Evolutionary conservation across 129 eudicot genomes (phyloP).

Genomic region (Chrysanthemum seticuspe): DNA sequence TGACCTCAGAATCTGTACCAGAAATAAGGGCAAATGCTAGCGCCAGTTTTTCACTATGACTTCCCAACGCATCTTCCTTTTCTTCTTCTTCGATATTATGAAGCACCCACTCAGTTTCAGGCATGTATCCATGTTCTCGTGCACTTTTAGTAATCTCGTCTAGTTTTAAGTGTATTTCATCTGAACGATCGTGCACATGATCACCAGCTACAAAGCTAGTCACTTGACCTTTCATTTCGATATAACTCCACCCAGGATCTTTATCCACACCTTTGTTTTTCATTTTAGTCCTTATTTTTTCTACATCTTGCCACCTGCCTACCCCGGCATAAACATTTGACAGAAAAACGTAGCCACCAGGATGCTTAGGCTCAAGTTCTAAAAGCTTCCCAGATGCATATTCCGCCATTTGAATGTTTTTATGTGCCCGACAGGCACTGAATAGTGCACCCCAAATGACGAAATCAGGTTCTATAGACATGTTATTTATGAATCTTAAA

Average conservation of each 20-base stretch:
- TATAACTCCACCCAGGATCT: constrained; percentile 62
- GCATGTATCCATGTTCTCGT: constrained; percentile 54
- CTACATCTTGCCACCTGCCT: constrained; percentile 57
- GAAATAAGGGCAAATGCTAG: no score
- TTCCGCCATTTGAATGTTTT: constrained; percentile 57
- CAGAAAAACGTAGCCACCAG: constrained; percentile 53
- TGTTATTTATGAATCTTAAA: constrained; percentile 36
- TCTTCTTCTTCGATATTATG: constrained; percentile 64
- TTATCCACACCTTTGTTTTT: constrained; percentile 34
- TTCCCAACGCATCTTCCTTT: constrained; percentile 33
- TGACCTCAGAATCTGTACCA: neutral
- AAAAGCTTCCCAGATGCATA: constrained; percentile 39
- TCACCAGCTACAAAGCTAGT: constrained; percentile 15
- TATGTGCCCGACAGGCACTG: constrained; percentile 49
- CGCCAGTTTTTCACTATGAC: no score
- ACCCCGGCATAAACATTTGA: constrained; percentile 13
- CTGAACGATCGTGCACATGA: no score
- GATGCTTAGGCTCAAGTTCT: constrained; percentile 49
- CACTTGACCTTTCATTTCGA: constrained; percentile 42
- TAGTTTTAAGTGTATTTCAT: no score
- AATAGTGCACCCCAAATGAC: constrained; percentile 61
- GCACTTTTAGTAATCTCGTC: constrained; percentile 24
- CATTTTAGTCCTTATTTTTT: constrained; percentile 26
- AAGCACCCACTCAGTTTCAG: constrained; percentile 61
- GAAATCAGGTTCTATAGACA: constrained; percentile 50